phyloP scores from a whole-genome alignment of 2,329 filamentous ascomycete genomes.

The Stemphylium beticola region DNA sequence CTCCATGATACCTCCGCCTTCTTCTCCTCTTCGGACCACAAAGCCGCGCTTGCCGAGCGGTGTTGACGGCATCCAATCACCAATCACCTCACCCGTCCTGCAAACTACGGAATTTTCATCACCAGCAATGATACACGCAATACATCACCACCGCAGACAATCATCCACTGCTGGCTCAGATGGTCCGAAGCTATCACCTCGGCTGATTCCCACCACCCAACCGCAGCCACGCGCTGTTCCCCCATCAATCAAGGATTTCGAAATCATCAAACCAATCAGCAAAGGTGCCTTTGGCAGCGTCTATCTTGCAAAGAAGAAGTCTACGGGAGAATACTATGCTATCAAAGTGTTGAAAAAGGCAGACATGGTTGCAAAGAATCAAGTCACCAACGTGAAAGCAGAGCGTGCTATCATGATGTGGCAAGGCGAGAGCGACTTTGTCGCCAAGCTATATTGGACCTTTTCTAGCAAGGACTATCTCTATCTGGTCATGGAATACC shows the following conservation, averaged over 20 bases:
- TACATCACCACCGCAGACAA: conserved; percentile 80
- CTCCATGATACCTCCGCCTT: conserved; percentile 69
- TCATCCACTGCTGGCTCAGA: conserved; percentile 86
- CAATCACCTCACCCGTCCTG: conserved; percentile 87
- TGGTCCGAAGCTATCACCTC: conserved; percentile 75
- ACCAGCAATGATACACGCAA: conserved; percentile 64
- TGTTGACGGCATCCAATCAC: conserved; percentile 74
- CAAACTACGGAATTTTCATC: conserved; percentile 82
- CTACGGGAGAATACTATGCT: conserved; percentile 96
- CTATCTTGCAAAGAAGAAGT: conserved; percentile 98
- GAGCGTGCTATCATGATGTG: conserved; percentile 99
- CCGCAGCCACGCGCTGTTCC: conserved; percentile 87
- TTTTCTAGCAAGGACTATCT: conserved; percentile 99
- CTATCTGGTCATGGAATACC: conserved; percentile 98
- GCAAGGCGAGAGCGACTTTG: conserved; percentile 98
- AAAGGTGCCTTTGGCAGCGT: conserved; percentile 98
- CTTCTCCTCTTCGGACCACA: conserved; percentile 83
- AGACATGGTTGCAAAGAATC: conserved; percentile 99
- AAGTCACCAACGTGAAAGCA: conserved; percentile 98
- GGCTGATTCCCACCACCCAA: conserved; percentile 76
- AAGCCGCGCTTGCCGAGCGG: conserved; percentile 75
- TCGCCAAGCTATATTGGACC: conserved; percentile 99
- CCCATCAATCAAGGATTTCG: conserved; percentile 98
- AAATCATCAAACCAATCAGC: conserved; percentile 99
- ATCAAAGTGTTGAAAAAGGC: conserved; percentile 99